These are phyloP conservation scores for Didymella keratinophila DNA, from an alignment of 2,329 filamentous ascomycete genomes.

Conservation along the genomic window DNA sequence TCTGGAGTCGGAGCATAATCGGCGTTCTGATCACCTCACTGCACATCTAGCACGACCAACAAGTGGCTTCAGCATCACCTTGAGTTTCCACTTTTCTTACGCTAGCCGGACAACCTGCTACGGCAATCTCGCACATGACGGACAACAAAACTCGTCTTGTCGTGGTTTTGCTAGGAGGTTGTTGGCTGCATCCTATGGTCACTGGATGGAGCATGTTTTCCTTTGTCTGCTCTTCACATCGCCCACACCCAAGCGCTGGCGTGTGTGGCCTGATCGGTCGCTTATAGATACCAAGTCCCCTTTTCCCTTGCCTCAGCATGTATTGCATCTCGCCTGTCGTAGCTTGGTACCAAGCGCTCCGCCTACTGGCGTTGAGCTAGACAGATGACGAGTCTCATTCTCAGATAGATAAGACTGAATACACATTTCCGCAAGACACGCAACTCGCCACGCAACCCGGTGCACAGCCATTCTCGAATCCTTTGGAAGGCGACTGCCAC, in stretches of 20 bases:
- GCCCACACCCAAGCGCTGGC: slow-evolving; percentile 50
- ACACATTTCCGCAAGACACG: not conserved
- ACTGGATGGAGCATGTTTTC: not conserved
- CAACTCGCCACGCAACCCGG: not conserved
- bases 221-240: slow-evolving; percentile 29
- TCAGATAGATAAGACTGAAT: slow-evolving; percentile 10
- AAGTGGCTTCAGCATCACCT: slow-evolving; percentile 22
- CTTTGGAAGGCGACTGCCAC: not conserved
- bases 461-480: not conserved
- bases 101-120: slow-evolving; percentile 7
- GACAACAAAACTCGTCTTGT: slow-evolving; percentile 15
- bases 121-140: slow-evolving; percentile 7
- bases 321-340: slow-evolving; percentile 36
- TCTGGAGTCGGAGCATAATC: slow-evolving; percentile 39
- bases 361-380: slow-evolving; percentile 39
- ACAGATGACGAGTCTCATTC: slow-evolving; percentile 39
- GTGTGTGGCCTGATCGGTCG: slow-evolving; percentile 41
- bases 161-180: not conserved
- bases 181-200: not conserved
- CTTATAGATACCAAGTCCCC: slow-evolving; percentile 31
- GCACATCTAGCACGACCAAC: slow-evolving; percentile 12
- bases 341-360: slow-evolving; percentile 44
- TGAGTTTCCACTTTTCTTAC: slow-evolving; percentile 19
- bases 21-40: slow-evolving; percentile 42
- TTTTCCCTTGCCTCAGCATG: slow-evolving; percentile 18